A percentile compares a stretch with the other conserved stretches of the same genome.
These are phyloP conservation scores for Haplosporangium gracile DNA, from an alignment of 192 early-diverging fungal genomes.

Conservation along the genomic window DNA sequence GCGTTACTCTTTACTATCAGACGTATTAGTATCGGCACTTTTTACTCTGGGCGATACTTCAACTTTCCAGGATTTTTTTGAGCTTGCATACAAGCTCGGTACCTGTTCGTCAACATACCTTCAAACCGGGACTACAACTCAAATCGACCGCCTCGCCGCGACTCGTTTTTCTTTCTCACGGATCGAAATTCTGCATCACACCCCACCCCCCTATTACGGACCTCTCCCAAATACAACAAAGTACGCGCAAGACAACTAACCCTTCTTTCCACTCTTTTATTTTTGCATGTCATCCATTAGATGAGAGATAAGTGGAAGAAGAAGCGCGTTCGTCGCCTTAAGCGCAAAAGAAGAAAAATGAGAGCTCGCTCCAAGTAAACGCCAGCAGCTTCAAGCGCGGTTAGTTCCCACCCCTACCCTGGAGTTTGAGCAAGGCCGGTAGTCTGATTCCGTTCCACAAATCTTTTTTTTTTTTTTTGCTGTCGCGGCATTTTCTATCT, in stretches of 20 bases:
- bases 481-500: neutral
- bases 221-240: neutral
- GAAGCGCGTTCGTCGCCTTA: constrained; percentile 59
- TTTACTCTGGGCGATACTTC: too few relatives aligned
- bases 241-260: neutral
- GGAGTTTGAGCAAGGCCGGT: neutral
- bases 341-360: constrained; percentile 63
- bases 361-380: constrained; percentile 60
- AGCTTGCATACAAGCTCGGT: too few relatives aligned
- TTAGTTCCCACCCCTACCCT: constrained; percentile 2
- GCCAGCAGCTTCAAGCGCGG: constrained; percentile 52
- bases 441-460: constrained; percentile 9
- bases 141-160: neutral
- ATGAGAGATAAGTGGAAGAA: constrained; percentile 64
- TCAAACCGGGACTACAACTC: neutral
- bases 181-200: neutral
- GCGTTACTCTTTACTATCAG: too few relatives aligned
- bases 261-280: neutral
- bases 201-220: neutral
- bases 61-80: too few relatives aligned
- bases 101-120: neutral
- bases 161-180: neutral
- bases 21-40: too few relatives aligned
- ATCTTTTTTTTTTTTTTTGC: neutral
- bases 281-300: neutral